phyloP scores from a whole-genome alignment of 768 basidiomycete genomes.

The Serendipita sp. region DNA sequence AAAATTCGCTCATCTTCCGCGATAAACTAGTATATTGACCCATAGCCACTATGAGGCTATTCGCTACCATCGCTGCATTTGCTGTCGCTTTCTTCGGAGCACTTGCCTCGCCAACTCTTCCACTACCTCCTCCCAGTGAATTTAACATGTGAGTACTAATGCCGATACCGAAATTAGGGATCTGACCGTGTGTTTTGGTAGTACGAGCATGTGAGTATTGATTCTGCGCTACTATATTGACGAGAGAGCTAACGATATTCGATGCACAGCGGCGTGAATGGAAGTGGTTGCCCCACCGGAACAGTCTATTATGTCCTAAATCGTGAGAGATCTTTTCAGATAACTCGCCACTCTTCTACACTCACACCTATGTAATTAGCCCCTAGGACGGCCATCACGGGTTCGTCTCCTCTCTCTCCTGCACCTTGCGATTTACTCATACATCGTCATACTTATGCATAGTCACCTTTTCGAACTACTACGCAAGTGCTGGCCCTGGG shows the following conservation, averaged over 20 bases:
- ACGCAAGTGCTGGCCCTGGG: background rate
- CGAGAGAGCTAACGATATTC: no score
- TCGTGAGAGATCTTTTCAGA: no score
- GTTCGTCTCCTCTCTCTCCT: background rate
- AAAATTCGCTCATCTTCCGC: no score
- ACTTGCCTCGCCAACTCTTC: background rate
- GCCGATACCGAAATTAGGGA: background rate
- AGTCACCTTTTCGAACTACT: constrained; percentile 1
- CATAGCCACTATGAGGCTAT: background rate
- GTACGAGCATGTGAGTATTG: constrained; percentile 1
- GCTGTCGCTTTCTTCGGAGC: background rate
- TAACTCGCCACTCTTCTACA: no score
- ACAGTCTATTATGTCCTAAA: background rate
- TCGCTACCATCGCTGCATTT: background rate
- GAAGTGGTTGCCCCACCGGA: constrained; percentile 1
- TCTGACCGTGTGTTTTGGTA: background rate
- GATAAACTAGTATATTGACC: no score
- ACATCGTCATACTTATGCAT: background rate
- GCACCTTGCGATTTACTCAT: background rate
- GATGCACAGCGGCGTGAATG: background rate
- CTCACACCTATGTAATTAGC: background rate
- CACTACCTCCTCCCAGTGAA: background rate
- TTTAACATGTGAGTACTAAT: background rate
- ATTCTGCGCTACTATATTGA: background rate
- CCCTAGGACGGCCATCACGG: background rate